Percentiles rank a stretch among this genome's conserved stretches.
Evolutionary conservation across 345 rosid genomes (phyloP).

Genomic region (Stellera chamaejasme): DNA sequence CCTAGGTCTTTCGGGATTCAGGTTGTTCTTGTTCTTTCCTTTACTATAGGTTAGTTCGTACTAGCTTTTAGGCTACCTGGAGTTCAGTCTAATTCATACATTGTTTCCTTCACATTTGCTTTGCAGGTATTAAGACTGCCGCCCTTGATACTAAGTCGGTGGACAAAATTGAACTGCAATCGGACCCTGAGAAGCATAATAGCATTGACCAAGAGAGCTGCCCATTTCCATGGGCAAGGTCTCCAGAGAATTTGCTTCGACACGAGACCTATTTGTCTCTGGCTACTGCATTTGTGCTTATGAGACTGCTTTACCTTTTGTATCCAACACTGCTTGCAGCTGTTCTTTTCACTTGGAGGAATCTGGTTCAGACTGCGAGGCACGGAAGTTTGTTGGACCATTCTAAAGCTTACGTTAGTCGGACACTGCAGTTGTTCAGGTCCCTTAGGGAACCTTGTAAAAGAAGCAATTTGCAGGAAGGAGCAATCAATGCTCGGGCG

Average conservation of each 20-base stretch:
- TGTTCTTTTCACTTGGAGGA: slow-evolving; percentile 40
- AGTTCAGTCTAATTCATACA: not conserved
- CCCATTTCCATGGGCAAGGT: slow-evolving; percentile 94
- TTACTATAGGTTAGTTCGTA: not conserved
- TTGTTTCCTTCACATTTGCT: not conserved
- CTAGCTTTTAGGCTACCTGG: not conserved
- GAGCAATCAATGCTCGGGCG: slow-evolving; percentile 82
- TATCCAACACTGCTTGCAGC: slow-evolving; percentile 40
- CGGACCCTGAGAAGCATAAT: slow-evolving; percentile 41
- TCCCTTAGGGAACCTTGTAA: slow-evolving; percentile 69
- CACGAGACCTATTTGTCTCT: slow-evolving; percentile 80
- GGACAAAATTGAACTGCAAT: slow-evolving; percentile 26
- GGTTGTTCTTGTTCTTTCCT: not conserved
- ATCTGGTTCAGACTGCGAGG: slow-evolving; percentile 36
- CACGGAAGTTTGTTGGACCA: slow-evolving; percentile 56
- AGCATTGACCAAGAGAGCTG: slow-evolving; percentile 62
- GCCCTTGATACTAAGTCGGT: slow-evolving; percentile 29
- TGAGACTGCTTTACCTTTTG: slow-evolving; percentile 46
- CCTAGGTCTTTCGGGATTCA: not conserved
- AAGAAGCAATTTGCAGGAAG: slow-evolving; percentile 83
- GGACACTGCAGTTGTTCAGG: slow-evolving; percentile 39
- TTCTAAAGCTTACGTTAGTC: slow-evolving; percentile 44
- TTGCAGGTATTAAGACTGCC: slow-evolving; percentile 38
- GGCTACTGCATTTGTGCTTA: slow-evolving; percentile 61
- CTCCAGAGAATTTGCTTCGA: slow-evolving; percentile 78